Evolutionary conservation across 2,329 filamentous ascomycete genomes (phyloP).

Genomic region (Hymenoscyphus infarciens): DNA sequence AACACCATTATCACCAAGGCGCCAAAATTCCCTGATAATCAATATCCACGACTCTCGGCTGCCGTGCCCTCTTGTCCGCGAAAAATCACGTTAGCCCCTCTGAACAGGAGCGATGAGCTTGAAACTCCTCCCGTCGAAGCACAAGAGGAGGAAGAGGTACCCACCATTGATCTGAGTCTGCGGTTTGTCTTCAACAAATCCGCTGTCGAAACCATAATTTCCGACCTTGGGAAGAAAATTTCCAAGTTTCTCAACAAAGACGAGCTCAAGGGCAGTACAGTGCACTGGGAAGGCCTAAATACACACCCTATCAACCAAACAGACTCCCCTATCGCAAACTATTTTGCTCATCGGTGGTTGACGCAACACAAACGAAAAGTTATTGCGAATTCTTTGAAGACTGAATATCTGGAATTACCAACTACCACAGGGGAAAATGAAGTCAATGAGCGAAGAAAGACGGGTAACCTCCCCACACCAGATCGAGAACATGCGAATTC

Average conservation of each 20-base stretch:
- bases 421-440: background rate
- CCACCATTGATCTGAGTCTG: background rate
- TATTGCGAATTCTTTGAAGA: background rate
- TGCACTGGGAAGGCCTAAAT: conserved; percentile 5
- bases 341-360: background rate
- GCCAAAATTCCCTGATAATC: conserved; percentile 16
- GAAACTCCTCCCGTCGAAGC: background rate
- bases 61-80: background rate
- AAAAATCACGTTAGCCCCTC: conserved; percentile 7
- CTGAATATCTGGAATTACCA: background rate
- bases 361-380: background rate
- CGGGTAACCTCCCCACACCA: background rate
- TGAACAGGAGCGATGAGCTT: background rate
- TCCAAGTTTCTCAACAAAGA: background rate
- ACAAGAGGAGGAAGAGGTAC: background rate
- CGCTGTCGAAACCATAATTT: background rate
- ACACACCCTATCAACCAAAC: background rate
- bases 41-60: conserved; percentile 11
- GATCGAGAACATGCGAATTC: background rate
- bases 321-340: too few species aligned
- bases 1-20: conserved; percentile 9
- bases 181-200: conserved; percentile 8
- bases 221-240: background rate
- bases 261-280: background rate
- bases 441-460: background rate